These are phyloP conservation scores for Scedosporium dehoogii DNA, from an alignment of 2,329 filamentous ascomycete species.

Conservation along the genomic window DNA sequence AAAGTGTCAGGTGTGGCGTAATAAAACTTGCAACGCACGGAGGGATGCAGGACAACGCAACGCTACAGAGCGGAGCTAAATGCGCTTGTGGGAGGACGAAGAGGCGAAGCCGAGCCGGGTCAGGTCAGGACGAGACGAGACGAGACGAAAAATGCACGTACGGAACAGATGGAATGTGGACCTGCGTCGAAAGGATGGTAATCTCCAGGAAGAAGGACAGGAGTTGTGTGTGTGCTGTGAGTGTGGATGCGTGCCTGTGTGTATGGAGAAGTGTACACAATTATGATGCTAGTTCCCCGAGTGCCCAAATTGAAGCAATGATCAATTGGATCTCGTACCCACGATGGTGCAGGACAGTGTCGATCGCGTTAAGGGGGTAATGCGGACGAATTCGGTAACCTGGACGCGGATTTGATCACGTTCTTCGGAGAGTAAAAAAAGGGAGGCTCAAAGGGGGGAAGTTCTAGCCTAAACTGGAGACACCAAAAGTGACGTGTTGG, in stretches of 20 bases:
- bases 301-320: neutral
- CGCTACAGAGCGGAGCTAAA: neutral
- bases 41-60: neutral
- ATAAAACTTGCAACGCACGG: neutral
- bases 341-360: neutral
- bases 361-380: neutral
- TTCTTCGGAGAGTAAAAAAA: neutral
- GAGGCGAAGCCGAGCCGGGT: neutral
- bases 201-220: neutral
- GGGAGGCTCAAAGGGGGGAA: neutral
- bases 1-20: slow-evolving; percentile 1
- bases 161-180: neutral
- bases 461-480: neutral
- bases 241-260: neutral
- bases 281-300: neutral
- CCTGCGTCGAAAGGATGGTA: neutral
- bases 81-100: neutral
- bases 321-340: neutral
- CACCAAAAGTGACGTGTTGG: neutral
- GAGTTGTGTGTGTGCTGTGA: neutral
- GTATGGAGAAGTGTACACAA: neutral
- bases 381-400: neutral
- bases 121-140: neutral
- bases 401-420: neutral
- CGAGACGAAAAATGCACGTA: neutral